A percentile compares a stretch with the other conserved stretches of the same genome.
These are phyloP conservation scores for Diaporthe helianthi DNA, from an alignment of 2,329 filamentous ascomycete species.

Conservation along the genomic window DNA sequence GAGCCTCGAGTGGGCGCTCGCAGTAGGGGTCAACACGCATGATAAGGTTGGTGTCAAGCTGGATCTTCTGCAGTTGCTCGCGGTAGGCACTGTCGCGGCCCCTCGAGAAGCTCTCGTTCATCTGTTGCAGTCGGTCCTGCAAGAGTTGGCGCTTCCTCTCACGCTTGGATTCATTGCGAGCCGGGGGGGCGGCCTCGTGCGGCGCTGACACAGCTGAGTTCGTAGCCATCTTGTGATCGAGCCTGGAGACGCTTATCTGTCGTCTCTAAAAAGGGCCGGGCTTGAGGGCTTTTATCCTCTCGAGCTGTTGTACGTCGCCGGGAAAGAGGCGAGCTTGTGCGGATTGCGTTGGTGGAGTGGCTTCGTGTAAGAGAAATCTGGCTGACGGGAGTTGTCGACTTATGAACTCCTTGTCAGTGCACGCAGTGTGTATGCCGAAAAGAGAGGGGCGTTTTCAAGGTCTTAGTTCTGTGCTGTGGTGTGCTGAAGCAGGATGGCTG, in stretches of 20 bases:
- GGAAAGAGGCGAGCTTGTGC: not conserved
- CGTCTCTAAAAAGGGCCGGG: not conserved
- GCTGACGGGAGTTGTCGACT: not conserved
- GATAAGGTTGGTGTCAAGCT: constrained; percentile 87
- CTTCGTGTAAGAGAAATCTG: not conserved
- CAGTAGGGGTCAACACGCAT: constrained; percentile 84
- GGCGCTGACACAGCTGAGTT: constrained; percentile 27
- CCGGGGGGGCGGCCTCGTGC: constrained; percentile 27
- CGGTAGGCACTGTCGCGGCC: constrained; percentile 87
- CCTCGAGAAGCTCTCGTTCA: constrained; percentile 79
- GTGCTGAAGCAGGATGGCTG: constrained; percentile 4
- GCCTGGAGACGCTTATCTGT: no score
- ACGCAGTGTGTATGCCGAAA: not conserved
- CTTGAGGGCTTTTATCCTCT: not conserved
- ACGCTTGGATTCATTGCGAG: constrained; percentile 70
- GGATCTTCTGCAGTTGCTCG: constrained; percentile 89
- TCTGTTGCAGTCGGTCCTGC: constrained; percentile 76
- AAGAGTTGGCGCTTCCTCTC: constrained; percentile 89
- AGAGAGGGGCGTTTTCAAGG: not conserved
- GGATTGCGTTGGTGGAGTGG: not conserved
- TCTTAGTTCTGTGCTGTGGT: not conserved
- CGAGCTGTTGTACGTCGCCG: not conserved
- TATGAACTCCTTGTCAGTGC: not conserved
- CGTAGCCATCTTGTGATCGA: constrained; percentile 31
- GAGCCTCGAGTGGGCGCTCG: constrained; percentile 52